Conservation (phyloP, 2,329 filamentous ascomycete genomes). For the Aspergillus hortae region DNA sequence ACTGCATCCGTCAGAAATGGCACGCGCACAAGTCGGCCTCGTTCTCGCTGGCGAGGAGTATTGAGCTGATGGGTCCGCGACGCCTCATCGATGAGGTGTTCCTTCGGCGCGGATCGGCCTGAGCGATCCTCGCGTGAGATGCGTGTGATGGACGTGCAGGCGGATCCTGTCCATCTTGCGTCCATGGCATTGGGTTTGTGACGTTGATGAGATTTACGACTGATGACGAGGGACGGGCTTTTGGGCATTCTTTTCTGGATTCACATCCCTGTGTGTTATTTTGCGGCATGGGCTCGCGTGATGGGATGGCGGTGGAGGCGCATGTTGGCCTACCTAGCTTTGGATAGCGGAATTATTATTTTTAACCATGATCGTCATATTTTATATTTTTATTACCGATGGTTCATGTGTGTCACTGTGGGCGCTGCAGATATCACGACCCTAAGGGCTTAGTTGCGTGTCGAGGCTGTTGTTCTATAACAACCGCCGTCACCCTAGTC, state of each 20-base stretch:
- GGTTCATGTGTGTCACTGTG: constrained; percentile 8
- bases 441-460: constrained; percentile 7
- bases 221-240: neutral
- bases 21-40: constrained; percentile 53
- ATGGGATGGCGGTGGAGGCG: neutral
- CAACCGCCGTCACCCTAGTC: neutral
- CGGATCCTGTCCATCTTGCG: neutral
- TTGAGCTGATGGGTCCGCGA: constrained; percentile 62
- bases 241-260: neutral
- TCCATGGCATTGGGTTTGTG: neutral
- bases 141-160: neutral
- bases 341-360: neutral
- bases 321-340: neutral
- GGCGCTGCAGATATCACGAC: constrained; percentile 10
- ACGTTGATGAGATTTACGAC: too few relatives aligned
- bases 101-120: constrained; percentile 47
- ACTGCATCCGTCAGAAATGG: constrained; percentile 81
- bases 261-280: neutral
- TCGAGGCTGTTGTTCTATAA: neutral
- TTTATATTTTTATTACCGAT: constrained; percentile 2
- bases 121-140: constrained; percentile 1
- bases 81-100: constrained; percentile 63
- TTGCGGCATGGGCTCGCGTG: too few relatives aligned
- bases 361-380: neutral
- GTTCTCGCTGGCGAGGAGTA: constrained; percentile 53